Conservation (phyloP, 345 rosid genomes). For the Syzygium grande region DNA sequence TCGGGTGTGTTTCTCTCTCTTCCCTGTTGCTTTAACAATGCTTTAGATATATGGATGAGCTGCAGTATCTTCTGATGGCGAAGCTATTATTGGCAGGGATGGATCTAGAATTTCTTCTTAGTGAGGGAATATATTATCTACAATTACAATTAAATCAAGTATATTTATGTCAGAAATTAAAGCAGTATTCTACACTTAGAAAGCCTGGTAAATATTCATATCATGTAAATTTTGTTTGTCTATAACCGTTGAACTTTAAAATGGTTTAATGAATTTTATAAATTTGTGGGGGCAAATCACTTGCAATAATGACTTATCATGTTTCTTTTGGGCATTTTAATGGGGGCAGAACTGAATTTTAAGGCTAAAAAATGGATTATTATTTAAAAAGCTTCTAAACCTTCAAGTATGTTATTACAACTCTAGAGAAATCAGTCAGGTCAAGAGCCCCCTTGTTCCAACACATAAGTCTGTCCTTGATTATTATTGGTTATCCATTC, state of each 20-base stretch:
- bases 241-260: neutral
- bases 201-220: neutral
- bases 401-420: neutral
- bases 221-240: neutral
- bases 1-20: neutral
- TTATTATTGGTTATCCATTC: neutral
- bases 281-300: neutral
- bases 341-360: neutral
- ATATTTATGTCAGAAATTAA: neutral
- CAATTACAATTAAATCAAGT: neutral
- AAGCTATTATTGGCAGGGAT: neutral
- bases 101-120: neutral
- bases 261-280: neutral
- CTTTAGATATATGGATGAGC: neutral
- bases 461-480: neutral
- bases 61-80: neutral
- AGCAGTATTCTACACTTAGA: neutral
- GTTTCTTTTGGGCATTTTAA: neutral
- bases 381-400: neutral
- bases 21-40: neutral
- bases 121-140: neutral
- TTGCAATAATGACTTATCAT: neutral
- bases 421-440: neutral
- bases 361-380: neutral
- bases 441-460: neutral